A percentile compares a stretch with the other conserved stretches of the same genome.
These are phyloP conservation scores for Nakazawaea anatomiae DNA, from an alignment of 805 yeast genomes.

Conservation along the genomic window DNA sequence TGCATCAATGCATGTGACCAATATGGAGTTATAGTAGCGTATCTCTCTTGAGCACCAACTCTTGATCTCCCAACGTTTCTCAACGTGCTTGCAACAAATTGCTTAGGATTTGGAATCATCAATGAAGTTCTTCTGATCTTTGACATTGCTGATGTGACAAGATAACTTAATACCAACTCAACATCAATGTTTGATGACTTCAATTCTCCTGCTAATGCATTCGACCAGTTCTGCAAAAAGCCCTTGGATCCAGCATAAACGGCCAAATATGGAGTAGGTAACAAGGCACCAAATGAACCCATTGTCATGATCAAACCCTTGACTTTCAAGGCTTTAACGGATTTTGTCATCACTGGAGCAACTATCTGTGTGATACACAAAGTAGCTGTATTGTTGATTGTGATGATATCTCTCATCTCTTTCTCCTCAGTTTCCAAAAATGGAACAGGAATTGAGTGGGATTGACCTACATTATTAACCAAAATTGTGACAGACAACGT, in stretches of 20 bases:
- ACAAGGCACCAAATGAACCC: slow-evolving; percentile 95
- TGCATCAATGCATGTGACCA: slow-evolving; percentile 94
- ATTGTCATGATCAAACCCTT: slow-evolving; percentile 82
- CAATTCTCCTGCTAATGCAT: slow-evolving; percentile 84
- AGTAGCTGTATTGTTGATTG: slow-evolving; percentile 82
- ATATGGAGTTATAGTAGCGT: slow-evolving; percentile 81
- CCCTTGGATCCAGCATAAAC: slow-evolving; percentile 96
- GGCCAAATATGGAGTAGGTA: slow-evolving; percentile 89
- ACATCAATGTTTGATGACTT: slow-evolving; percentile 69
- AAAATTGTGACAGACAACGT: slow-evolving; percentile 65
- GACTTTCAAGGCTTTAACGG: slow-evolving; percentile 32
- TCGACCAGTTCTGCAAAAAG: slow-evolving; percentile 89
- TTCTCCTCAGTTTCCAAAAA: slow-evolving; percentile 71
- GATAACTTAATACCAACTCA: slow-evolving; percentile 76
- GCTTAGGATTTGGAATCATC: slow-evolving; percentile 75
- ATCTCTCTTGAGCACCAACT: slow-evolving; percentile 90
- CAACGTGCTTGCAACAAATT: slow-evolving; percentile 72
- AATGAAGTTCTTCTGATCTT: slow-evolving; percentile 75
- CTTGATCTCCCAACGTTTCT: slow-evolving; percentile 64
- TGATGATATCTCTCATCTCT: slow-evolving; percentile 76
- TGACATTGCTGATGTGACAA: slow-evolving; percentile 94
- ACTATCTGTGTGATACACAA: slow-evolving; percentile 77
- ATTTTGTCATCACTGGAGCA: slow-evolving; percentile 59
- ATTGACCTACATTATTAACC: slow-evolving; percentile 90
- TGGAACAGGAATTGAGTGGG: slow-evolving; percentile 93